Conservation (phyloP, 495 filamentous ascomycete genomes). For the Bombardia bombarda region DNA sequence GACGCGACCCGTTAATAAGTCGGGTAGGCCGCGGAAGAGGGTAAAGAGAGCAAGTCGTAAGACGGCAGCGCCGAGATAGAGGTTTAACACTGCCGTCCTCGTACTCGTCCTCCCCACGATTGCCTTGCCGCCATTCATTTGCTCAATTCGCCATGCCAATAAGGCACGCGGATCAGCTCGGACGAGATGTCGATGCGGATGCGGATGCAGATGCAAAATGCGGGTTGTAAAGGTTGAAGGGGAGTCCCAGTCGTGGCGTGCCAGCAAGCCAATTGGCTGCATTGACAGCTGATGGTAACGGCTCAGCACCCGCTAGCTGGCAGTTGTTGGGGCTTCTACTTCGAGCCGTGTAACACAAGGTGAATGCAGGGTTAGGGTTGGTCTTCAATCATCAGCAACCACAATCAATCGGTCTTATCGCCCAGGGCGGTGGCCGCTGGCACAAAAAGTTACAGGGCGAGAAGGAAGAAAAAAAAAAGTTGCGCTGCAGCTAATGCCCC, state of each 20-base stretch:
- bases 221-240: too few species aligned
- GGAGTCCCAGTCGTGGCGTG: too few species aligned
- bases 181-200: too few species aligned
- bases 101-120: slow-evolving; percentile 53
- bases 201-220: too few species aligned
- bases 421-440: slow-evolving; percentile 15
- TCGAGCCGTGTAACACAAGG: too few species aligned
- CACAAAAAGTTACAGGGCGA: slow-evolving; percentile 20
- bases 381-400: too few species aligned
- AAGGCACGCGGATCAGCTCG: too few species aligned
- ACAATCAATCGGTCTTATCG: slow-evolving; percentile 18
- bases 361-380: too few species aligned
- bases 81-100: too few species aligned
- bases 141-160: slow-evolving; percentile 30
- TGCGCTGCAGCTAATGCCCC: slow-evolving; percentile 10
- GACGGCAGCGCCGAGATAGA: slow-evolving; percentile 69
- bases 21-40: slow-evolving; percentile 75
- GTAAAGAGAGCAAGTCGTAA: slow-evolving; percentile 74
- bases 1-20: slow-evolving; percentile 81
- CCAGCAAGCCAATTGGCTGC: too few species aligned
- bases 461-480: slow-evolving; percentile 28
- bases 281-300: too few species aligned
- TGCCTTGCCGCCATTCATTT: slow-evolving; percentile 39
- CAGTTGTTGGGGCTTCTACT: neutral
- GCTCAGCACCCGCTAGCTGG: neutral